Percentiles rank a stretch among this genome's conserved stretches.
phyloP scores from a whole-genome alignment of 2,329 filamentous ascomycete genomes.

The Ceratocystis harringtonii region DNA sequence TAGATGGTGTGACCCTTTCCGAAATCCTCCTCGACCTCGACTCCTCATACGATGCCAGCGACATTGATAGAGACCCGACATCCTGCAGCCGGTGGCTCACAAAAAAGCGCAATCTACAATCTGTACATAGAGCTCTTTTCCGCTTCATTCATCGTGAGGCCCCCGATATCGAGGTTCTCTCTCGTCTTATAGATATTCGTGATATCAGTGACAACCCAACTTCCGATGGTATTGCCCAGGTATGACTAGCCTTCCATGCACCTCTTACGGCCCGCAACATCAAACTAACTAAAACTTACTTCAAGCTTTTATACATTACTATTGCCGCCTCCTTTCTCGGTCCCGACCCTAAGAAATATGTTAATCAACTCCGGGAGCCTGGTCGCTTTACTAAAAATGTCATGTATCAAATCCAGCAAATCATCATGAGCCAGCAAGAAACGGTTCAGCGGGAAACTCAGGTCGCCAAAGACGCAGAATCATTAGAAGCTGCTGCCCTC shows the following conservation, averaged over 20 bases:
- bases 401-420: conserved; percentile 33
- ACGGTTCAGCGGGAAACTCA: conserved; percentile 20
- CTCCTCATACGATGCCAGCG: conserved; percentile 37
- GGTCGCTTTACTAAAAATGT: conserved; percentile 27
- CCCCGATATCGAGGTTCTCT: conserved; percentile 36
- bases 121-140: conserved; percentile 39
- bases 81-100: conserved; percentile 30
- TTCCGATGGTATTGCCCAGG: conserved; percentile 38
- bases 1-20: conserved; percentile 40
- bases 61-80: conserved; percentile 35
- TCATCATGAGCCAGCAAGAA: conserved; percentile 30
- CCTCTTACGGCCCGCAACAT: background rate
- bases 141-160: conserved; percentile 41
- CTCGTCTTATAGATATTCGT: conserved; percentile 41
- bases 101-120: conserved; percentile 38
- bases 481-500: conserved; percentile 26
- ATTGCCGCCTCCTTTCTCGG: conserved; percentile 46
- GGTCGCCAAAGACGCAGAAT: conserved; percentile 18
- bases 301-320: conserved; percentile 45
- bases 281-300: conserved; percentile 1
- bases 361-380: conserved; percentile 30
- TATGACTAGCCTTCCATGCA: conserved; percentile 21
- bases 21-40: conserved; percentile 44
- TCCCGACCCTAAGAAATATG: conserved; percentile 39
- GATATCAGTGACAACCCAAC: conserved; percentile 42